phyloP scores from a whole-genome alignment of 2,329 filamentous ascomycete species.

The Chaetomium globosum region DNA sequence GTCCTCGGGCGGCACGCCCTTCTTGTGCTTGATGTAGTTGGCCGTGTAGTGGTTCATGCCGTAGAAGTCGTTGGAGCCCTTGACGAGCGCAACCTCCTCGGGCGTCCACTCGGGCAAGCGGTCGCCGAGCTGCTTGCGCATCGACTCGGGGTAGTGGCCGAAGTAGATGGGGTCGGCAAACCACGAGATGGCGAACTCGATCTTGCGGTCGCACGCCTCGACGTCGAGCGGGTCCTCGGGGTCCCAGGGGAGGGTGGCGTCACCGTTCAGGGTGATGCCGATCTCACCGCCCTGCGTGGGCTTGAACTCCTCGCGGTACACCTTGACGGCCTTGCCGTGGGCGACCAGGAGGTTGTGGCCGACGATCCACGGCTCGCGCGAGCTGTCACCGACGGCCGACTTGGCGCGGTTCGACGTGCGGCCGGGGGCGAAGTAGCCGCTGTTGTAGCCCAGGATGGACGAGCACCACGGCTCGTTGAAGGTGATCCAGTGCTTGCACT shows the following conservation, averaged over 20 bases:
- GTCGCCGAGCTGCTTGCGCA: constrained; percentile 78
- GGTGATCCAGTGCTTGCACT: constrained; percentile 86
- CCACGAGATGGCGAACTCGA: constrained; percentile 86
- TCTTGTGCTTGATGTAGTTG: constrained; percentile 79
- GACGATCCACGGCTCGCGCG: constrained; percentile 78
- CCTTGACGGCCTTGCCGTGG: constrained; percentile 78
- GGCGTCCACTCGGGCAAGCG: constrained; percentile 73
- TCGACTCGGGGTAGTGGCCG: constrained; percentile 80
- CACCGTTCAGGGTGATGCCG: constrained; percentile 85
- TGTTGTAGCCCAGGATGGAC: constrained; percentile 76
- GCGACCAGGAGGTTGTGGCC: constrained; percentile 80
- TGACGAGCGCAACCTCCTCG: constrained; percentile 72
- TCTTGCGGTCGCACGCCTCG: constrained; percentile 75
- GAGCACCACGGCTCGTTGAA: constrained; percentile 91
- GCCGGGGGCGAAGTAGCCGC: constrained; percentile 79
- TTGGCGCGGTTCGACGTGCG: constrained; percentile 74
- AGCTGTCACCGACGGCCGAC: constrained; percentile 71
- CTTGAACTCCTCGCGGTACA: constrained; percentile 83
- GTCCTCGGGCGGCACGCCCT: constrained; percentile 59
- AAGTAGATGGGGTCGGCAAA: constrained; percentile 87
- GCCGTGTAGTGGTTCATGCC: constrained; percentile 94
- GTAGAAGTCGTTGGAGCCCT: constrained; percentile 90
- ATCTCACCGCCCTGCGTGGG: constrained; percentile 71
- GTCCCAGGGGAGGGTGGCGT: constrained; percentile 83
- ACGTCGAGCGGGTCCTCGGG: constrained; percentile 72